Conservation (phyloP, 495 filamentous ascomycete genomes). For the Penicillium cataractarum region DNA sequence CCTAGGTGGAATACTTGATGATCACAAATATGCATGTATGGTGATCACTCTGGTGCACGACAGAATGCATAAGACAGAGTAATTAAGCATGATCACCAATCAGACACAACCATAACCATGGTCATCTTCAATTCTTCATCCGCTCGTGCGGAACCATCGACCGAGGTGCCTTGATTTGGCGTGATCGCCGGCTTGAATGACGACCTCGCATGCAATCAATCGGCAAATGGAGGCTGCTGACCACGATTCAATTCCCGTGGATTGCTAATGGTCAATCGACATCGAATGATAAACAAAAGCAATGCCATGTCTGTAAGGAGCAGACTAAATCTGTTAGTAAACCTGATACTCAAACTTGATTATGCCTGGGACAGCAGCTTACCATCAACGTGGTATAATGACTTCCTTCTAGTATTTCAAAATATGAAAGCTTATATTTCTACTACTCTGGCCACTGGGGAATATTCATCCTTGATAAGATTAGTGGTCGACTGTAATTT, state of each 20-base stretch:
- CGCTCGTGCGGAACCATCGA: neutral
- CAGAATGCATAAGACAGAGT: neutral
- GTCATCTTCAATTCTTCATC: too few relatives aligned
- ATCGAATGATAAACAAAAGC: neutral
- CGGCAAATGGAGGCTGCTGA: constrained; percentile 9
- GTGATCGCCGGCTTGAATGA: constrained; percentile 22
- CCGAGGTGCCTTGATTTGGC: constrained; percentile 12
- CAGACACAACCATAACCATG: neutral
- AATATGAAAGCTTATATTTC: too few relatives aligned
- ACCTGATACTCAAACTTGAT: neutral
- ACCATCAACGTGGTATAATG: too few relatives aligned
- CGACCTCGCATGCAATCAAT: constrained; percentile 4
- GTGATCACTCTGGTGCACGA: neutral
- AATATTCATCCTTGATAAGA: too few relatives aligned
- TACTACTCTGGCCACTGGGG: too few relatives aligned
- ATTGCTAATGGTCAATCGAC: constrained; percentile 10
- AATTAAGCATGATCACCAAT: neutral
- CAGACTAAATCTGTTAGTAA: neutral
- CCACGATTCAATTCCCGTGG: neutral
- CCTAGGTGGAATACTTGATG: neutral
- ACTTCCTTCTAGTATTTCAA: too few relatives aligned
- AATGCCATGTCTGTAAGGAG: neutral
- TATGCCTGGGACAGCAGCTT: neutral
- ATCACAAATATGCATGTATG: neutral
- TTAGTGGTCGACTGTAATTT: too few relatives aligned